These are phyloP conservation scores for Umbelopsis sp. DNA, from an alignment of 192 early-diverging fungal species.

Conservation along the genomic window DNA sequence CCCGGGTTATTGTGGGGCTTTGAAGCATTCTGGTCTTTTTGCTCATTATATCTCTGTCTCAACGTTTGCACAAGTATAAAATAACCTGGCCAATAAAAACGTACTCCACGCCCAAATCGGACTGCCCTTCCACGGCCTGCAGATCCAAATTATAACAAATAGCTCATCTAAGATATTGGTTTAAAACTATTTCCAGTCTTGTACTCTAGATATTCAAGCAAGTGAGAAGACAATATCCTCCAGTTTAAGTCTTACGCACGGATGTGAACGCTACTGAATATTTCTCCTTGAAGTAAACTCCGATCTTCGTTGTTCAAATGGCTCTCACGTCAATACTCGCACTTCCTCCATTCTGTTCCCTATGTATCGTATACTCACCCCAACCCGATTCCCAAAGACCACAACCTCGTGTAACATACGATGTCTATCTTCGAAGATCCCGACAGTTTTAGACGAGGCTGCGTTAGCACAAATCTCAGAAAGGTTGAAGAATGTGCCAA, in stretches of 20 bases:
- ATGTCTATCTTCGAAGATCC: not conserved
- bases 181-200: too few species aligned
- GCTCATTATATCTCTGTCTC: too few species aligned
- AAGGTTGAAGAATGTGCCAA: constrained; percentile 31
- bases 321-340: not conserved
- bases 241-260: too few species aligned
- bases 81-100: too few species aligned
- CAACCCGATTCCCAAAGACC: not conserved
- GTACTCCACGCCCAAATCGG: too few species aligned
- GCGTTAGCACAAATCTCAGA: not conserved
- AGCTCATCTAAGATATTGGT: too few species aligned
- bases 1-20: too few species aligned
- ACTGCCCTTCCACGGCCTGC: too few species aligned
- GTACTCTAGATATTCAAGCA: too few species aligned
- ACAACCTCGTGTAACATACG: constrained; percentile 6
- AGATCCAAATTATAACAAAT: too few species aligned
- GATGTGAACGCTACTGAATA: not conserved
- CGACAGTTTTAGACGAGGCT: not conserved
- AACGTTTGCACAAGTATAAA: too few species aligned
- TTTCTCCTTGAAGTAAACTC: not conserved
- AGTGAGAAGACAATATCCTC: not conserved
- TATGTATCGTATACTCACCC: constrained; percentile 11
- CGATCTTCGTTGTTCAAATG: not conserved
- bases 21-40: too few species aligned
- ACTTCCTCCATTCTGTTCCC: not conserved